A percentile compares a stretch with the other conserved stretches of the same genome.
Conservation (phyloP, 257 asterid species). For the Anisodus tanguticus region DNA sequence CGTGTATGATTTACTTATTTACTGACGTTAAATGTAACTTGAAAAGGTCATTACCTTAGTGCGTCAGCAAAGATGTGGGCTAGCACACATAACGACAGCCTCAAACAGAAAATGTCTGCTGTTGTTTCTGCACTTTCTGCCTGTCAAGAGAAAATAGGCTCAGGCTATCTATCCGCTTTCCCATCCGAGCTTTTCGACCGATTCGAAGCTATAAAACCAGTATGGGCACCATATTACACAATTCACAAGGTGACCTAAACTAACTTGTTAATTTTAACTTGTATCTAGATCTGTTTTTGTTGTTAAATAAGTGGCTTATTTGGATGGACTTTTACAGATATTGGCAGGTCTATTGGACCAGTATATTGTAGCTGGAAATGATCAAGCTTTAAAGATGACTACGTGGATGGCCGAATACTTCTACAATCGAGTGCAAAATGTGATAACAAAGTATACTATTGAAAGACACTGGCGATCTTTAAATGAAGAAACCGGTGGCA, state of each 20-base stretch:
- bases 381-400: constrained; percentile 61
- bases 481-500: constrained; percentile 96
- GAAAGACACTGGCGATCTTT: constrained; percentile 72
- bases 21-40: not conserved
- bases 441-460: constrained; percentile 60
- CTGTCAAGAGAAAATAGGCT: constrained; percentile 71
- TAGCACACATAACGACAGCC: constrained; percentile 71
- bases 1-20: not conserved
- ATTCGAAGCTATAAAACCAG: constrained; percentile 65
- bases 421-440: constrained; percentile 77
- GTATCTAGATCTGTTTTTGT: not conserved
- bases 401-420: constrained; percentile 86
- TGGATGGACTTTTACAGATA: constrained; percentile 46
- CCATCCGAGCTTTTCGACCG: constrained; percentile 74
- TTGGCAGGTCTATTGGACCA: constrained; percentile 92
- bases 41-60: constrained; percentile 82
- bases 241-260: constrained; percentile 71
- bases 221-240: constrained; percentile 98
- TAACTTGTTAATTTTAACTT: not conserved
- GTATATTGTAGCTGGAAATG: constrained; percentile 62
- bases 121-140: constrained; percentile 59
- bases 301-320: not conserved
- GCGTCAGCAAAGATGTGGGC: constrained; percentile 95
- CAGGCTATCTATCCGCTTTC: constrained; percentile 90
- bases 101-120: constrained; percentile 57